Evolutionary conservation across 2,329 filamentous ascomycete species (phyloP).

Genomic region (Emmonsia crescens): DNA sequence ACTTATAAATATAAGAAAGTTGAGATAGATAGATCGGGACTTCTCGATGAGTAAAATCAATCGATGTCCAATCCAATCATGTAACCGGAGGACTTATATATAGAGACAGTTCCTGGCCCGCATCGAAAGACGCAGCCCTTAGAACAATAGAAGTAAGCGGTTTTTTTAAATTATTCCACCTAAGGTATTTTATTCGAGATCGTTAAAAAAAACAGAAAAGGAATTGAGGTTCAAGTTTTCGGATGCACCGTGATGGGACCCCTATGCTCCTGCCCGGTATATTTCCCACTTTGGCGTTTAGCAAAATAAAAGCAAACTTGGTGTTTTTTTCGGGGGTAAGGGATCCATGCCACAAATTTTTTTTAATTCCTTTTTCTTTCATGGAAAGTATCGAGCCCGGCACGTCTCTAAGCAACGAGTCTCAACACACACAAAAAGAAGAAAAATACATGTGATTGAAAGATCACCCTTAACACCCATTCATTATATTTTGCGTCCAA

Average conservation of each 20-base stretch:
- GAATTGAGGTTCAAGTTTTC: neutral
- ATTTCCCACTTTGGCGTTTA: neutral
- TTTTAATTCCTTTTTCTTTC: neutral
- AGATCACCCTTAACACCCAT: neutral
- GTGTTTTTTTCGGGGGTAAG: neutral
- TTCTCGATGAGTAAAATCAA: neutral
- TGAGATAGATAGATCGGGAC: neutral
- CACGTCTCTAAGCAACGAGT: neutral
- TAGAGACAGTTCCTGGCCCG: neutral
- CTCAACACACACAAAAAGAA: neutral
- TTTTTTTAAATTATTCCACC: neutral
- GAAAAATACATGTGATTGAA: neutral
- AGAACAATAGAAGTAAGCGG: neutral
- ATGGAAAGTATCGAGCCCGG: neutral
- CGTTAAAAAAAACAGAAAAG: neutral
- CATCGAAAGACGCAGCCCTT: neutral
- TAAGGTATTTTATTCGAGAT: neutral
- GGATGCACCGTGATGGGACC: neutral
- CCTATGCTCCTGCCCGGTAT: neutral
- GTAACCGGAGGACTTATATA: neutral
- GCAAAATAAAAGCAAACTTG: neutral
- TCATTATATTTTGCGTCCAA: constrained; percentile 1
- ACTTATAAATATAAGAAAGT: neutral
- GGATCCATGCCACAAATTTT: neutral
- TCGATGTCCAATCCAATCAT: neutral